These are phyloP conservation scores for Oehlia diaphana DNA, from an alignment of 192 early-diverging fungal species.

Conservation along the genomic window DNA sequence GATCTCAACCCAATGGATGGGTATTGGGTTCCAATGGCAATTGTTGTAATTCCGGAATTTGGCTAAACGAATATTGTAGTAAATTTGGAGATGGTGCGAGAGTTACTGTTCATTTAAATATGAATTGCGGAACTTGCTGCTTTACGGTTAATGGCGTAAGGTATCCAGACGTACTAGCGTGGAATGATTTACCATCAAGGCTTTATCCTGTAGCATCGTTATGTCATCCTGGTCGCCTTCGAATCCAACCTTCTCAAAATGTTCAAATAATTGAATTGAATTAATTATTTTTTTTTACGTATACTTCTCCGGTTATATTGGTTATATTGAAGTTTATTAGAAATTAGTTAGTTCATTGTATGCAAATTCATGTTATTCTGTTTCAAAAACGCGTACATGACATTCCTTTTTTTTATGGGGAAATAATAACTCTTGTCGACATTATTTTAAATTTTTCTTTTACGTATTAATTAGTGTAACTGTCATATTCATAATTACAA, in stretches of 20 bases:
- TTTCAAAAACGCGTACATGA: no score
- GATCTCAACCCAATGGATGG: neutral
- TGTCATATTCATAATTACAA: no score
- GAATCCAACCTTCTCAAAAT: neutral
- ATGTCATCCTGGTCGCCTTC: neutral
- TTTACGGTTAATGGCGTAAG: constrained; percentile 23
- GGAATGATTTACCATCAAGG: constrained; percentile 6
- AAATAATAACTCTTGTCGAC: no score
- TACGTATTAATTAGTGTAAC: no score
- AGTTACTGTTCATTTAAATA: constrained; percentile 27
- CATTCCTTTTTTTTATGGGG: no score
- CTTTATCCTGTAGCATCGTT: constrained; percentile 18
- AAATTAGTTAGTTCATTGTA: no score
- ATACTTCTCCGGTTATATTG: no score
- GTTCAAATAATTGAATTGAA: no score
- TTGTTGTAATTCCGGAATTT: neutral
- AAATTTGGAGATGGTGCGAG: neutral
- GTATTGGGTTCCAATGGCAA: neutral
- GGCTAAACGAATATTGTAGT: neutral
- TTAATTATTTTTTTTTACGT: no score
- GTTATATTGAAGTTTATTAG: no score
- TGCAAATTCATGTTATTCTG: no score
- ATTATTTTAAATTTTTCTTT: no score
- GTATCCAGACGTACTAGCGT: neutral
- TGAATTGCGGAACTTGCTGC: constrained; percentile 4